These are phyloP conservation scores for Monosporascus sp. DNA, from an alignment of 2,329 filamentous ascomycete species.

Conservation along the genomic window DNA sequence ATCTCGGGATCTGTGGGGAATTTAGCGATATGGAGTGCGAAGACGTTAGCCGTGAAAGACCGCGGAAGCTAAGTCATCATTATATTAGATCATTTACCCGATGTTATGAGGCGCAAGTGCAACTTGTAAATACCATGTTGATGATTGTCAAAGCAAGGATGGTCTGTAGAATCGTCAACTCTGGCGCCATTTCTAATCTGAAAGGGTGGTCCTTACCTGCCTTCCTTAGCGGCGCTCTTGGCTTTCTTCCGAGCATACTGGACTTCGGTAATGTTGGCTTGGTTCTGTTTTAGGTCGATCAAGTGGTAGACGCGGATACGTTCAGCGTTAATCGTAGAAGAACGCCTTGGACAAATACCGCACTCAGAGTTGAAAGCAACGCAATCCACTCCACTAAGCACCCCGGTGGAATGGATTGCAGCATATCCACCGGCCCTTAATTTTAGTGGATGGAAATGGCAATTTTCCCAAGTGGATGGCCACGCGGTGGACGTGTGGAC, in stretches of 20 bases:
- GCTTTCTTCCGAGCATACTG: neutral
- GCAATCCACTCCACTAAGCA: too few species aligned
- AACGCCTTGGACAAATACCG: neutral
- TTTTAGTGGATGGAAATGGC: too few species aligned
- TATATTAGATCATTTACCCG: too few species aligned
- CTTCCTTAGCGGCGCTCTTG: neutral
- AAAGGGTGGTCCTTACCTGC: neutral
- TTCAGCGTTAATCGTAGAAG: neutral
- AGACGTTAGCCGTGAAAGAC: neutral
- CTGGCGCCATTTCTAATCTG: neutral
- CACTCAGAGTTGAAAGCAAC: too few species aligned
- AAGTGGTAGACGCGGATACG: neutral
- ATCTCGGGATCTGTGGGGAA: neutral
- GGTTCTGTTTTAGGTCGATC: neutral
- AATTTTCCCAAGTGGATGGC: too few species aligned
- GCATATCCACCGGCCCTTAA: too few species aligned
- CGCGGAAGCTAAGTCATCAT: neutral
- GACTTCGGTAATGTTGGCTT: neutral
- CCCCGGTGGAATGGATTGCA: too few species aligned
- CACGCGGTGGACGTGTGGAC: too few species aligned
- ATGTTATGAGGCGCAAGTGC: neutral
- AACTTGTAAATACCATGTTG: neutral
- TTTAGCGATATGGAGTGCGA: neutral
- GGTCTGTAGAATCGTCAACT: neutral
- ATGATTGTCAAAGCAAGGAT: neutral